Conservation (phyloP, 2,329 filamentous ascomycete genomes). For the Epichloe festucae region DNA sequence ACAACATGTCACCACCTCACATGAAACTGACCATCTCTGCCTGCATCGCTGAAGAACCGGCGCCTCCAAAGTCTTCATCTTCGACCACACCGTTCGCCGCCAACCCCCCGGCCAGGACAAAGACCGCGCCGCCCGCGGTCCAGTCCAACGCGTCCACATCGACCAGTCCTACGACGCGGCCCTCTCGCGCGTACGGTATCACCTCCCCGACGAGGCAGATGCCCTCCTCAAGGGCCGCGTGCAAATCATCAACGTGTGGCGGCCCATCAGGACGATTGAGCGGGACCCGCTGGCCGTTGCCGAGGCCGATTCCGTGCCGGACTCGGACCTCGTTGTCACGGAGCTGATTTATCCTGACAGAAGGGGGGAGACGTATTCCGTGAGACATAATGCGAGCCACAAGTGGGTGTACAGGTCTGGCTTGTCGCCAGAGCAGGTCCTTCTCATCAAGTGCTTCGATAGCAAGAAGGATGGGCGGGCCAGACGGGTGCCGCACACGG, state of each 20-base stretch:
- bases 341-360: slow-evolving; percentile 38
- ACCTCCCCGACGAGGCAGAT: slow-evolving; percentile 30
- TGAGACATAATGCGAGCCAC: slow-evolving; percentile 28
- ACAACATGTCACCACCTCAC: too few relatives aligned
- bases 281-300: slow-evolving; percentile 43
- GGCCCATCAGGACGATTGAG: slow-evolving; percentile 31
- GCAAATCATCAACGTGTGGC: slow-evolving; percentile 42
- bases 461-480: slow-evolving; percentile 36
- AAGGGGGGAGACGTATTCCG: slow-evolving; percentile 33
- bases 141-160: slow-evolving; percentile 37
- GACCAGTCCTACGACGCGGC: slow-evolving; percentile 40
- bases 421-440: slow-evolving; percentile 38
- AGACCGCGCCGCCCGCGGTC: slow-evolving; percentile 24
- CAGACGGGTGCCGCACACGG: slow-evolving; percentile 37
- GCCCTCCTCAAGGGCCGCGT: slow-evolving; percentile 30
- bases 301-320: slow-evolving; percentile 34
- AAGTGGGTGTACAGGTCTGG: slow-evolving; percentile 40
- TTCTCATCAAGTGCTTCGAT: slow-evolving; percentile 51
- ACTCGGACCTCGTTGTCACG: slow-evolving; percentile 35
- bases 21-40: too few relatives aligned
- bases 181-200: slow-evolving; percentile 24
- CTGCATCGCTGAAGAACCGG: slow-evolving; percentile 32
- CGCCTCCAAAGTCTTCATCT: slow-evolving; percentile 42
- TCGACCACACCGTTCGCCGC: slow-evolving; percentile 45
- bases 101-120: slow-evolving; percentile 29